Base-by-base conservation (phyloP, 2,329 filamentous ascomycete genomes). In the Cryphonectria radicalis region DNA sequence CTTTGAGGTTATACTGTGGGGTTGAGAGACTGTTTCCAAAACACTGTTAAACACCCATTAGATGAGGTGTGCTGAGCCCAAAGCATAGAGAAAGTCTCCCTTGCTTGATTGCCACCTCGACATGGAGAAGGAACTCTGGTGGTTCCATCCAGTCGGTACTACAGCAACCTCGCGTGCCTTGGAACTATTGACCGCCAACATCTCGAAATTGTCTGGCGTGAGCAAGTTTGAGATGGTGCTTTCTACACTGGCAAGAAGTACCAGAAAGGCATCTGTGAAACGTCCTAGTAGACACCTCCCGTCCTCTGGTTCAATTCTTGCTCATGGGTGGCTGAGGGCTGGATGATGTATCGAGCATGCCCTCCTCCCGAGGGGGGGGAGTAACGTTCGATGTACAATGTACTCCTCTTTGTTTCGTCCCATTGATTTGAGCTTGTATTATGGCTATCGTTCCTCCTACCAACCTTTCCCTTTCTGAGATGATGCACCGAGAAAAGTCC, bases 391-490 rank as follows among this genome's bases (percentile, higher is more conserved):
- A 7, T 57, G n/a, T 57, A 25, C 53, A 14, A 32, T 57, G n/a
- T 57, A 25, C 53, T 25, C 55, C 13, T 59, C 55, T 59, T 59
- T 59, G 13, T 59, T 32, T 59, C 14, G 55, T 59, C 28, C 55
- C 55, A 32, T 59, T 8, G 55, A 17, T 32, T 8, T 32, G 55
- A 35, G 55, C 55, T 35, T 59, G 55, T 19, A 11, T 32, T 32
- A 32, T 32, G 28, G 25, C 55, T 28, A 19, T 13, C 28, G 6
- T 22, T 10, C 28, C 28, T 59, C 42, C 43, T n/a, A 22, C 17
- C 63, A n/a, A 50, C 19, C 63, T 35, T 32, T n/a, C 25, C 42
- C 3, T 35, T 35, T 53, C 71, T 40, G 76, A 65, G 25, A 74
- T 69, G 19, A 13, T 53, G 28, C 55, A 59, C 55, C 28, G 55